Conservation (phyloP, 2,329 filamentous ascomycete species). For the Fusarium concolor region DNA sequence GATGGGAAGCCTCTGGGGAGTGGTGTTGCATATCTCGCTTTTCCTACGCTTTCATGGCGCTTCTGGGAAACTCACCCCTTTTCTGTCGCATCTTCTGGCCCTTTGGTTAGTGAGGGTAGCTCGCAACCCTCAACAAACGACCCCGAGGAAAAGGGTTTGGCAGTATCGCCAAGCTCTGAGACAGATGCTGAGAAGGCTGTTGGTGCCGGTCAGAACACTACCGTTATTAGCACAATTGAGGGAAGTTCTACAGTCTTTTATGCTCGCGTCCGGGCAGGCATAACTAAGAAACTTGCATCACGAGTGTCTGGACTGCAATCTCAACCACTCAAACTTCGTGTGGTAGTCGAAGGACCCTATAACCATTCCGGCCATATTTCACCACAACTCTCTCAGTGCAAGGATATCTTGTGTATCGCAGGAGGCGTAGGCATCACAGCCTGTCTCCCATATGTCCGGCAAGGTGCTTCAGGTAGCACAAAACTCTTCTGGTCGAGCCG, state of each 20-base stretch:
- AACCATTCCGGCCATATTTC: slow-evolving; percentile 40
- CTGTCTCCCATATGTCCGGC: slow-evolving; percentile 44
- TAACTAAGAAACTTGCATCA: slow-evolving; percentile 38
- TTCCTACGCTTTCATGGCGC: slow-evolving; percentile 51
- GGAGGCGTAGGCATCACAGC: slow-evolving; percentile 51
- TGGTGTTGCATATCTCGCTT: slow-evolving; percentile 52
- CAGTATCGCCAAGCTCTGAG: slow-evolving; percentile 21
- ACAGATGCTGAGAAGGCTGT: neutral
- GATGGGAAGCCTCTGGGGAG: slow-evolving; percentile 40
- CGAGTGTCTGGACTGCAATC: slow-evolving; percentile 1
- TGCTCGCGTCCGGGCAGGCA: slow-evolving; percentile 40
- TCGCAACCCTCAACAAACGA: neutral
- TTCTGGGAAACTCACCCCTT: slow-evolving; percentile 55
- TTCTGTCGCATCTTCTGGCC: slow-evolving; percentile 40
- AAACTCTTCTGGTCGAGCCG: slow-evolving; percentile 47
- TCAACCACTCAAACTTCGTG: slow-evolving; percentile 30
- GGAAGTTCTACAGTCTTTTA: slow-evolving; percentile 8
- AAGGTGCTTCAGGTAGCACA: slow-evolving; percentile 13
- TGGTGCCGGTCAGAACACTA: neutral
- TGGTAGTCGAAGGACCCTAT: slow-evolving; percentile 46
- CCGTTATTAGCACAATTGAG: neutral
- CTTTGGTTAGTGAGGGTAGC: neutral
- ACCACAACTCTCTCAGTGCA: slow-evolving; percentile 41
- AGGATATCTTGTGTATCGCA: slow-evolving; percentile 46
- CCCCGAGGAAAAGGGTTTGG: neutral